Evolutionary conservation across 257 asterid genomes (phyloP), one percentile per base, ranked within the genome.

Genomic region (Solanum acaule): DNA sequence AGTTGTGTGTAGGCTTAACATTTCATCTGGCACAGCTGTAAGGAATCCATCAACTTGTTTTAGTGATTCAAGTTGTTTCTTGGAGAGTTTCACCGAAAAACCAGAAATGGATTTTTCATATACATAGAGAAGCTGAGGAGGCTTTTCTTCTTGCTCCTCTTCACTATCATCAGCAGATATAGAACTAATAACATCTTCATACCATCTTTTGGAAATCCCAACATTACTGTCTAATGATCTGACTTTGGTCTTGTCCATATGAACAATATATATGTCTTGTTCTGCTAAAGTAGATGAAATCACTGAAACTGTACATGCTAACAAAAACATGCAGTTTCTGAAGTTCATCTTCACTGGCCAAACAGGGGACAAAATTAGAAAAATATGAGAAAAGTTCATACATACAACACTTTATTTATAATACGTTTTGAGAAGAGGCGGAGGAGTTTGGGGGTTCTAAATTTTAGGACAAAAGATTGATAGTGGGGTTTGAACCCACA

Each of bases 1-100:
- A 76, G 97, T 95, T 23, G 97, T 95, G 81, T 94, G 97, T 81
- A 93, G 95, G 89, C 18, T 77, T 65, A 93, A 87, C 84, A 93
- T 71, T 81, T 93, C 97, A 63, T 95, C 97, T 22, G 49, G 85
- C 63, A 88, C 88, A 88, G 94, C 93, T 8, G 92, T 87, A 73
- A 95, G 90, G 86, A 95, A 95, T 37, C 98, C 98, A 42, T 93
- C 93, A 2, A 89, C 70, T 27, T 81, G 71, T 83, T 27, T 87
- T 16, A 95, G 65, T 13, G 91, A 90, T 68, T 92, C 90, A 1
- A 95, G 92, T 40, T 95, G 94, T 71, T 90, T 44, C 67, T 78
- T 65, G 67, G 94, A 90, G 75, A 95, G 96, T 91, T 88, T 91
- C 5, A 93, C 97, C 5, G 95, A 93, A 89, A 95, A 94, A 18